Conservation (phyloP, 495 filamentous ascomycete genomes). For the Thermochaetoides thermophila region DNA sequence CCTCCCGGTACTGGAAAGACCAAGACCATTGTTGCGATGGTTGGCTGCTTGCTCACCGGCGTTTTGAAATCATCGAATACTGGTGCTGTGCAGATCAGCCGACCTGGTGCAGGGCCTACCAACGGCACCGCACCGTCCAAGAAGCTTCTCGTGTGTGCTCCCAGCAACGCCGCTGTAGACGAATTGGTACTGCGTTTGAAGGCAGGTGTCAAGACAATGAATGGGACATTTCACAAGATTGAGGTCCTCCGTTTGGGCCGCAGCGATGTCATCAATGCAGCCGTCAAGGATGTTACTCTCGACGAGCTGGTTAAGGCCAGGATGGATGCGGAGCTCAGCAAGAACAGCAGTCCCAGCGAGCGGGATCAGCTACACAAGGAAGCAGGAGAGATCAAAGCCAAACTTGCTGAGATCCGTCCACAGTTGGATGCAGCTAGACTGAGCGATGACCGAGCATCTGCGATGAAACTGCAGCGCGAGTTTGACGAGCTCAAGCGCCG, state of each 20-base stretch:
- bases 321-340: constrained; percentile 34
- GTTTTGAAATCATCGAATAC: constrained; percentile 34
- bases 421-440: constrained; percentile 56
- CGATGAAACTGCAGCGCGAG: constrained; percentile 54
- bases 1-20: constrained; percentile 96
- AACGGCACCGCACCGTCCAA: constrained; percentile 32
- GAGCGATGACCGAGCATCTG: constrained; percentile 39
- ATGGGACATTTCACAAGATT: constrained; percentile 54
- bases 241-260: constrained; percentile 83
- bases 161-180: constrained; percentile 94
- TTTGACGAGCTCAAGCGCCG: constrained; percentile 67
- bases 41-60: constrained; percentile 66
- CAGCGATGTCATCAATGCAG: constrained; percentile 81
- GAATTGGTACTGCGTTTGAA: constrained; percentile 91
- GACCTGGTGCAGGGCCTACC: constrained; percentile 27
- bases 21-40: constrained; percentile 93
- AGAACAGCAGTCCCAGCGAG: constrained; percentile 39
- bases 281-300: constrained; percentile 81
- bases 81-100: constrained; percentile 32
- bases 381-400: constrained; percentile 59
- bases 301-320: constrained; percentile 76
- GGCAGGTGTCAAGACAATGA: constrained; percentile 64
- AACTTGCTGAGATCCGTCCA: constrained; percentile 49
- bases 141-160: constrained; percentile 88
- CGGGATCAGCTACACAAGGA: constrained; percentile 69